Base-by-base conservation (phyloP, 2,329 filamentous ascomycete species). In the Microascus cirrosus region DNA sequence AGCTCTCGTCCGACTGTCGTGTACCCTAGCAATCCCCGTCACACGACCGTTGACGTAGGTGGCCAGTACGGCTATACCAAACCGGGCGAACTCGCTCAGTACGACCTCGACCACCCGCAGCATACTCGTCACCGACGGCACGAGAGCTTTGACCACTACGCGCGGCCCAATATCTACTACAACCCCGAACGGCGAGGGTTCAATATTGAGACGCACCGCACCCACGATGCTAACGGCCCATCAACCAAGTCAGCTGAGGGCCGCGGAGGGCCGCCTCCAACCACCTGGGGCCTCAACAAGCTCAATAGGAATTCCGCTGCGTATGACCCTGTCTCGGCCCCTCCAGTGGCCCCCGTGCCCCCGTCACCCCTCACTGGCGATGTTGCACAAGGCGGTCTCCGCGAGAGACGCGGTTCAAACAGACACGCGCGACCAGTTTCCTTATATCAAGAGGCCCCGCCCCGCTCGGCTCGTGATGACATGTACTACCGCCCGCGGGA, bases 201-300 rank as follows among this genome's bases (percentile, higher is more conserved):
- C 60, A 76, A 73, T 60, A 76, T 75, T 25, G 79, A 82, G 58
- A 61, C 75, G 22, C 68, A 66, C 56, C 76, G 75, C 22, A 70
- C 70, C 32, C 77, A 75, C 60, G 74, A 73, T 55, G 62, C 24
- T 15, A 13, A n/a, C 15, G 32, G 68, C 70, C 42, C 64, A 50
- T 22, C 45, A 60, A 32, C 68, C 55, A 53, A 61, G 59, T 48
- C 66, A 7, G 72, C 74, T 59, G 76, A 78, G 15, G 66, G 62
- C 50, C 65, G 71, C 25, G 68, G 78, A 35, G 77, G 79, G 0
- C 87, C 86, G 2, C 87, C 88, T 11, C 85, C 85, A 4, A 82
- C 84, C 5, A 88, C 83, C 2, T 77, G 86, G 63, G 87, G 85
- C 0, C 83, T 90, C 62, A 87, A 90, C 63, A 87, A 83, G 70